These are phyloP conservation scores for Teunomyces lycoperdinae DNA, from an alignment of 805 yeast species.

Conservation along the genomic window DNA sequence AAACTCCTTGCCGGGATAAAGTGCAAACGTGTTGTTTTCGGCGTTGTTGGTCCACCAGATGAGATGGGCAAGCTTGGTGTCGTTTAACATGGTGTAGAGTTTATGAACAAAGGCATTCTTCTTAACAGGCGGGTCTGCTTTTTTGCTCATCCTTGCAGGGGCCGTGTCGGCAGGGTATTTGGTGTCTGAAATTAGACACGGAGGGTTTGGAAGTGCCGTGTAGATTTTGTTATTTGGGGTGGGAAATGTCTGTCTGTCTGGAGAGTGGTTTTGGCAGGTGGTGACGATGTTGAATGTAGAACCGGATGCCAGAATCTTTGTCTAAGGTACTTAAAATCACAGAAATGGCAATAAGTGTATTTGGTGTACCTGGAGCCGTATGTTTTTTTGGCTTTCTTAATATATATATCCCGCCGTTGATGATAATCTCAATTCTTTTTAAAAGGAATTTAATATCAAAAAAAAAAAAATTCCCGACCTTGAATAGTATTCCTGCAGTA, in stretches of 20 bases:
- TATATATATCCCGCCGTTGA: slow-evolving; percentile 2
- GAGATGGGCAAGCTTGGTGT: slow-evolving; percentile 30
- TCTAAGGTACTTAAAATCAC: background rate
- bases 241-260: slow-evolving; percentile 7
- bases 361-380: background rate
- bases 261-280: background rate
- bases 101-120: slow-evolving; percentile 60
- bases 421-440: slow-evolving; percentile 3
- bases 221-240: background rate
- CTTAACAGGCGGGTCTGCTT: slow-evolving; percentile 34
- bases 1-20: slow-evolving; percentile 64
- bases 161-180: background rate
- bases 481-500: background rate
- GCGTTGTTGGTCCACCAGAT: slow-evolving; percentile 47
- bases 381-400: background rate
- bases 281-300: background rate
- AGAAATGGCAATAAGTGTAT: background rate
- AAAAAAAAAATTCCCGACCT: background rate
- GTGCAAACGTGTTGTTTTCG: slow-evolving; percentile 54
- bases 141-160: slow-evolving; percentile 20
- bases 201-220: too few relatives aligned
- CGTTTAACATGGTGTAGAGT: slow-evolving; percentile 38
- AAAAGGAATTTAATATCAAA: slow-evolving; percentile 1
- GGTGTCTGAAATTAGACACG: too few relatives aligned
- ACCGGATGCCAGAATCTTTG: background rate